phyloP scores from a whole-genome alignment of 345 rosid species.

The Isatis tinctoria region DNA sequence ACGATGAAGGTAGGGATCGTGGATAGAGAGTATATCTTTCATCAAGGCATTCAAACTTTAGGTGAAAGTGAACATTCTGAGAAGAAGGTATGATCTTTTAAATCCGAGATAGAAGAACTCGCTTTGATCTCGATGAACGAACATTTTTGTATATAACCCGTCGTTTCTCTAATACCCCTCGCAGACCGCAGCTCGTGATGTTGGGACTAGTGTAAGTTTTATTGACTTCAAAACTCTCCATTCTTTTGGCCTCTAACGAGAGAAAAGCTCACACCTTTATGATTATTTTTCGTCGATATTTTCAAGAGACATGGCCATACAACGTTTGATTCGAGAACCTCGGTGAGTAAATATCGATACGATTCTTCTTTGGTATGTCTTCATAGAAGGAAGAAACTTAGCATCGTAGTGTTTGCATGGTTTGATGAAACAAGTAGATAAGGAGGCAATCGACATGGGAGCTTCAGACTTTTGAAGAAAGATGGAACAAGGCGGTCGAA shows the following conservation, averaged over 20 bases:
- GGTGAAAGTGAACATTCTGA: slow-evolving; percentile 56
- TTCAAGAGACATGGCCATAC: slow-evolving; percentile 38
- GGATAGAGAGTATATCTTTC: slow-evolving; percentile 85
- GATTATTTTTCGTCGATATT: not conserved
- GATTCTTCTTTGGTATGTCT: not conserved
- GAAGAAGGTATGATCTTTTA: slow-evolving; percentile 41
- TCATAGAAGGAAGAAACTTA: not conserved
- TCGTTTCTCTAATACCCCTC: not conserved
- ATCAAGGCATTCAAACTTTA: slow-evolving; percentile 80
- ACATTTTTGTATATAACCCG: not conserved
- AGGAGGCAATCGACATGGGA: slow-evolving; percentile 94
- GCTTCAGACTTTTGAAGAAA: slow-evolving; percentile 57
- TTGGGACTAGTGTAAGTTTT: slow-evolving; percentile 9
- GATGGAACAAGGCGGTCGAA: slow-evolving; percentile 72
- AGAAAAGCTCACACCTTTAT: not conserved
- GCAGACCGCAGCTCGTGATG: not conserved
- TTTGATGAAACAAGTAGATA: slow-evolving; percentile 47
- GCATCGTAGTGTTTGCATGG: not conserved
- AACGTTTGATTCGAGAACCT: slow-evolving; percentile 46
- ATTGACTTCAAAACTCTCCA: not conserved
- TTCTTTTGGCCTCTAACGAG: not conserved
- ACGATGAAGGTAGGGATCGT: slow-evolving; percentile 80
- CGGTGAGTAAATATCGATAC: slow-evolving; percentile 44
- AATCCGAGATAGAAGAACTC: not conserved
- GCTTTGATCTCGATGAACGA: not conserved